Base-by-base conservation (phyloP, 2,329 filamentous ascomycete genomes). In the Lachnum nothofagi region DNA sequence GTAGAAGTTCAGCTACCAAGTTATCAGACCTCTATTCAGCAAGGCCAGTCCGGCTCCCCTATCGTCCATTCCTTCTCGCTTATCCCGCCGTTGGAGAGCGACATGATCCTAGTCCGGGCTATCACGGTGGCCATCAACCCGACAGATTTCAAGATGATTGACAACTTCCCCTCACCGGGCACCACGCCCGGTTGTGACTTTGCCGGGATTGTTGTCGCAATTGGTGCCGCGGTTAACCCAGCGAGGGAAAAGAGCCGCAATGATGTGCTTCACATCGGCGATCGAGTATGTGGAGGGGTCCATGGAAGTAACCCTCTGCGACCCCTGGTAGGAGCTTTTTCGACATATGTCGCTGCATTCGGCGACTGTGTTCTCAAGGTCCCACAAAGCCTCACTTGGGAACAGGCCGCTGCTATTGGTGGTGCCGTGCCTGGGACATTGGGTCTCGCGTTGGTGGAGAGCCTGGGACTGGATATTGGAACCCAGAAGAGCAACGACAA, bases 301-400 rank as follows among this genome's bases (percentile, higher is more conserved):
- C 25, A 42, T 19, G 48, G 42, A 14, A 46, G 20, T 6, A 51
- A 51, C 17, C 23, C 24, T 14, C 16, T 31, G 29, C 7, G 17
- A 17, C 48, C 48, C 4, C 16, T 24, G 4, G 17, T 29, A 6
- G 72, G 71, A 3, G 71, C 71, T 0, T 75, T 74, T 52, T 66
- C 72, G 1, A 70, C 74, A 46, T 72, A 66, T 42, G 46, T 72
- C 7, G 55, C 49, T 0, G 45, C 62, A 0, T 60, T 63, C 1
- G 63, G 58, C 39, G 70, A 72, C 35, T 60, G 74, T 0, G 58
- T 69, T 1, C 72, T 70, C 68, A 52, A 48, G 1, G 46, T 73
- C 0, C 67, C 70, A 0, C 57, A 60, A 0, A 14, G 20, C 1
- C 16, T 72, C 8, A 52, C 59, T 0, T 48, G 65, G 24, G 38